Evolutionary conservation across 345 rosid species (phyloP).

Genomic region (Balakata baccata): DNA sequence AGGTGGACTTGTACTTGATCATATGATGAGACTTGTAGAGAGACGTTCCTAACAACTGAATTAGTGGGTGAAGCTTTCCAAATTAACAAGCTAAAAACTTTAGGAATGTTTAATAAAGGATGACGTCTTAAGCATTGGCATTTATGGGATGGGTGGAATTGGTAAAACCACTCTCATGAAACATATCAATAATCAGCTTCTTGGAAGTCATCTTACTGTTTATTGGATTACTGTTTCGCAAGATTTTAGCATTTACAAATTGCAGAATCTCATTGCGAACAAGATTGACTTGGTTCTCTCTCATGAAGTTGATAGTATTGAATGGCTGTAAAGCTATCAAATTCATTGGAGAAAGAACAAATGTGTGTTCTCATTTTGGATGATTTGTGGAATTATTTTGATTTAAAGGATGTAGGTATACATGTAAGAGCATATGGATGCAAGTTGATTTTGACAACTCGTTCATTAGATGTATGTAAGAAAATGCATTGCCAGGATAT

Average conservation of each 20-base stretch:
- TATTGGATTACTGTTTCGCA: slow-evolving; percentile 15
- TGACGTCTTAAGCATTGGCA: slow-evolving; percentile 13
- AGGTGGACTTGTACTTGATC: neutral
- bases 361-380: slow-evolving; percentile 21
- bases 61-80: neutral
- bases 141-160: slow-evolving; percentile 23
- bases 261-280: slow-evolving; percentile 13
- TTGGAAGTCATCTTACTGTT: slow-evolving; percentile 1
- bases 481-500: slow-evolving; percentile 1
- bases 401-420: slow-evolving; percentile 13
- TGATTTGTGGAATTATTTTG: slow-evolving; percentile 12
- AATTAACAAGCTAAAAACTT: neutral
- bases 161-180: slow-evolving; percentile 21
- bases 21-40: neutral
- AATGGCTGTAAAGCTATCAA: slow-evolving; percentile 7
- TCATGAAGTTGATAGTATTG: neutral
- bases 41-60: neutral
- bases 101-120: slow-evolving; percentile 13
- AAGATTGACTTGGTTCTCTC: neutral
- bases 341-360: neutral
- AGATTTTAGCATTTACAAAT: neutral
- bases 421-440: neutral
- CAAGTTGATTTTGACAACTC: slow-evolving; percentile 20
- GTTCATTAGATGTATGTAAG: slow-evolving; percentile 1
- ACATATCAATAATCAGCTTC: slow-evolving; percentile 13